These are phyloP conservation scores for Jatropha curcas DNA, from an alignment of 345 rosid genomes.

Conservation along the genomic window DNA sequence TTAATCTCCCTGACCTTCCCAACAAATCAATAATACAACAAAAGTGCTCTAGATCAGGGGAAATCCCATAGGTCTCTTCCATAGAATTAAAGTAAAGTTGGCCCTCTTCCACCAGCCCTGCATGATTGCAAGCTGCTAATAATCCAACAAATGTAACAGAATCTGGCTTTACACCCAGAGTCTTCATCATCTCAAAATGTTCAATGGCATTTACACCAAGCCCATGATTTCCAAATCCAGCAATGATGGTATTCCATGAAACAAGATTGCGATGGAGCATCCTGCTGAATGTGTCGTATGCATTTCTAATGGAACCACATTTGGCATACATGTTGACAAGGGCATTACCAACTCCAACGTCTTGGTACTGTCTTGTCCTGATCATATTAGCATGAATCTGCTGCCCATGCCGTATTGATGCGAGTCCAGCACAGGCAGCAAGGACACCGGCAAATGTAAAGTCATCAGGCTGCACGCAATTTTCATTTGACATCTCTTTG, in stretches of 20 bases:
- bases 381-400: conserved; percentile 55
- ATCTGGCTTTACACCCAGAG: conserved; percentile 44
- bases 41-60: conserved; percentile 57
- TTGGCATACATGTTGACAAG: conserved; percentile 70
- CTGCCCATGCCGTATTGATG: conserved; percentile 50
- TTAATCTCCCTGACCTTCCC: conserved; percentile 66
- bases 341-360: conserved; percentile 51
- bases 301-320: conserved; percentile 55
- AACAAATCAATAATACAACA: conserved; percentile 61
- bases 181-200: conserved; percentile 49
- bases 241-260: conserved; percentile 67
- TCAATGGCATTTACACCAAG: conserved; percentile 46
- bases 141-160: conserved; percentile 58
- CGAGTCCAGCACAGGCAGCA: conserved; percentile 54
- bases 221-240: conserved; percentile 60
- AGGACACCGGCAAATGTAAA: conserved; percentile 51
- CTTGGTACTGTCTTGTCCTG: conserved; percentile 37
- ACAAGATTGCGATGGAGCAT: conserved; percentile 49
- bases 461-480: conserved; percentile 36
- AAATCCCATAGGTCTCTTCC: conserved; percentile 45
- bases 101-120: conserved; percentile 61
- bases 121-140: conserved; percentile 61
- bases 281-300: conserved; percentile 36
- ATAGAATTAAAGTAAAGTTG: conserved; percentile 40
- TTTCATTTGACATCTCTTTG: conserved; percentile 38